Base-by-base conservation (phyloP, 2,329 filamentous ascomycete species). In the Thelonectria discophora region DNA sequence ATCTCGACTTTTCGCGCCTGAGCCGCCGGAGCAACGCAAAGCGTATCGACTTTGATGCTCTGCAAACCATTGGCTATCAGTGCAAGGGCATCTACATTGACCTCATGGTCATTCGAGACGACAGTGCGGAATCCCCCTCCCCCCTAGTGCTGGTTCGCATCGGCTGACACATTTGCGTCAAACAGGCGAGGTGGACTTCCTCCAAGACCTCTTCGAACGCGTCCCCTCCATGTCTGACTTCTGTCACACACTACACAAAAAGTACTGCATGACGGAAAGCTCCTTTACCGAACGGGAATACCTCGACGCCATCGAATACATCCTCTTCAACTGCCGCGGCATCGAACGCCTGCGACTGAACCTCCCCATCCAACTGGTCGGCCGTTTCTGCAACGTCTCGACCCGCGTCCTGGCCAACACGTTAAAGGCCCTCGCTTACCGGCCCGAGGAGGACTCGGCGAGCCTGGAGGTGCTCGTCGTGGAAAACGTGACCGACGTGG, bases 371-470 rank as follows among this genome's bases (percentile, higher is more conserved):
- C 81, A 84, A 65, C 74, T 85, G 9, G 77, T 84, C 11, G 80
- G 79, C 15, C 74, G 75, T 10, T 75, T 80, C 60, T 81, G 78
- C 61, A 77, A 77, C 58, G 79, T 81, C 45, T 78, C 81, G 17
- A 85, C 82, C 10, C 78, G 82, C 65, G 79, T 85, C n/a, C 73
- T 86, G 15, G 82, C 82, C 53, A 85, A 83, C 58, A 83, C 80
- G 3, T 73, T 86, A 59, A 81, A 82, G 62, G 81, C 80, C 3
- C 74, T 85, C 52, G 79, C 79, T 3, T 72, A 74, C 30, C 77
- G 83, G 7, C 76, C 78, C 1, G 78, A 82, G 57, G 81, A 82
- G 56, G 77, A 78, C 53, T 79, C 79, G 9, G 72, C 73, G 32
- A 58, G 70, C 3, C 74, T 86, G 4, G 77, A 79, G 64, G 79